These are phyloP conservation scores for Fusarium algeriense DNA, from an alignment of 2,329 filamentous ascomycete genomes.

Conservation along the genomic window DNA sequence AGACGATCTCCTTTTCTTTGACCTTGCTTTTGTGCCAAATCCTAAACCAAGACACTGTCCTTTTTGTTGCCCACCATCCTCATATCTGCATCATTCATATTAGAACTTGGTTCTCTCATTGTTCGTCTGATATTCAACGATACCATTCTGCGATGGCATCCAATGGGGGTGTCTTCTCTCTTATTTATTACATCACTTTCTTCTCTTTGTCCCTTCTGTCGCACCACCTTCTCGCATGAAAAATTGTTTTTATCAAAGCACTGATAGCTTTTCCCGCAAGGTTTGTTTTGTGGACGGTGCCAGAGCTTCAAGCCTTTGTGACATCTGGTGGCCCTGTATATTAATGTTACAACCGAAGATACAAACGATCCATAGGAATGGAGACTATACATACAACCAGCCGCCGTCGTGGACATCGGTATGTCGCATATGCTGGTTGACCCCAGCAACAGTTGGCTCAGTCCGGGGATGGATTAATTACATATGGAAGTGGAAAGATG, in stretches of 20 bases:
- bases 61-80: slow-evolving; percentile 19
- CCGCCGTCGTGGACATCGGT: slow-evolving; percentile 2
- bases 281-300: slow-evolving; percentile 1
- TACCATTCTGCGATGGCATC: slow-evolving; percentile 50
- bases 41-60: slow-evolving; percentile 11
- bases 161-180: slow-evolving; percentile 22
- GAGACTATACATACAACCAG: not conserved
- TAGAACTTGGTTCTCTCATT: slow-evolving; percentile 38
- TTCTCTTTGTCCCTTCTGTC: slow-evolving; percentile 8
- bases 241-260: slow-evolving; percentile 10
- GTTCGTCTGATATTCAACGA: slow-evolving; percentile 44
- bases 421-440: slow-evolving; percentile 1
- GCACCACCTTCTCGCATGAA: slow-evolving; percentile 3
- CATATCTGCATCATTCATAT: slow-evolving; percentile 23
- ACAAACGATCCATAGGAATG: slow-evolving; percentile 2
- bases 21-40: slow-evolving; percentile 6
- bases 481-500: slow-evolving; percentile 22
- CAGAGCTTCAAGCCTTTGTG: not conserved
- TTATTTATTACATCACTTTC: slow-evolving; percentile 20
- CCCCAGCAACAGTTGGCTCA: not conserved
- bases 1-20: not conserved
- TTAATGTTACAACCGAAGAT: slow-evolving; percentile 28
- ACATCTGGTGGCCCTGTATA: slow-evolving; percentile 31
- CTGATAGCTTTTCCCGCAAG: slow-evolving; percentile 5
- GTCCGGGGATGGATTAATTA: slow-evolving; percentile 21